Evolutionary conservation across 1,139 yeast species (phyloP).

Genomic region (Pichiaceae sp.): DNA sequence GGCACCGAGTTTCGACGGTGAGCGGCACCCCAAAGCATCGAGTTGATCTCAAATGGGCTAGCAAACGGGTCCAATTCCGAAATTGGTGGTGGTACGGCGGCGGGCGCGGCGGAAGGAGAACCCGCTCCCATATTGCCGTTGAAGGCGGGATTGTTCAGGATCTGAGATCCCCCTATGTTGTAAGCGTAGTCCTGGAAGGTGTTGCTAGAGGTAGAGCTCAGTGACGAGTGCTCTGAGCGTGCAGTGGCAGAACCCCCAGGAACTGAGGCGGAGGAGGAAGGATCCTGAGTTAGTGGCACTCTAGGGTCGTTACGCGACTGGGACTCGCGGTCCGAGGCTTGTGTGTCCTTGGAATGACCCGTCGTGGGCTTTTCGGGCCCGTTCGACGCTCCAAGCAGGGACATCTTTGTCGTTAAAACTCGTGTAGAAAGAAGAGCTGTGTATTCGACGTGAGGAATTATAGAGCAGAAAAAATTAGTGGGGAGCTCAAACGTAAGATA

Average conservation of each 20-base stretch:
- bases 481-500: too few relatives aligned
- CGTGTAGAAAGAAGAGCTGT: too few relatives aligned
- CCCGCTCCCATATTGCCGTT: background rate
- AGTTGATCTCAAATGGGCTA: constrained; percentile 17
- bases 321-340: too few relatives aligned
- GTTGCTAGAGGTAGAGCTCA: background rate
- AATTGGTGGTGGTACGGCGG: background rate
- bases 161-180: background rate
- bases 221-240: background rate
- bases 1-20: constrained; percentile 1
- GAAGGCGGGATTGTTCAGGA: background rate
- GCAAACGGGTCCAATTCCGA: constrained; percentile 6
- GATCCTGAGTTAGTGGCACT: too few relatives aligned
- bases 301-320: too few relatives aligned
- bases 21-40: constrained; percentile 13
- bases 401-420: too few relatives aligned
- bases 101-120: background rate
- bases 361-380: too few relatives aligned
- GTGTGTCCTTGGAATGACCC: too few relatives aligned
- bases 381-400: too few relatives aligned
- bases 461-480: too few relatives aligned
- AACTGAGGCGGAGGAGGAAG: too few relatives aligned
- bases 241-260: background rate
- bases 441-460: too few relatives aligned
- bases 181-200: background rate